Evolutionary conservation across 78 protist species (phyloP), one percentile per base, ranked within the genome.

Genomic region (Parvularia atlantis): DNA sequence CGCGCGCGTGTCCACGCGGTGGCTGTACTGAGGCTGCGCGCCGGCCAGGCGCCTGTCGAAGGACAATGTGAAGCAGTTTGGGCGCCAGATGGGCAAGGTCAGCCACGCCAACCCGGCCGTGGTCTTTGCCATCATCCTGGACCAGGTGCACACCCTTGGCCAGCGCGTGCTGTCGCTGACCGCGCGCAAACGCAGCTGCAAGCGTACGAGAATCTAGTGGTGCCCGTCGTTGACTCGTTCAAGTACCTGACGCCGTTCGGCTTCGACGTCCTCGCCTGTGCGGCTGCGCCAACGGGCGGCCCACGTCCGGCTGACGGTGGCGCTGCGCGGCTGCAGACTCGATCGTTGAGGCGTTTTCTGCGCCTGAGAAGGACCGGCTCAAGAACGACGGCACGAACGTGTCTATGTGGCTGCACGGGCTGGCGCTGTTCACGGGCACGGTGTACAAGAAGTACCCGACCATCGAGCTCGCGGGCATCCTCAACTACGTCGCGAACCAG

Each of bases 41-140:
- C n/a, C n/a, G n/a, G n/a, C n/a, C n/a, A n/a, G 76, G 1, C 76
- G 76, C 26, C 48, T 71, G 33, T 41, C 82, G 14, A 76, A 64
- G 37, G 79, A 76, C 40, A 74, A 74, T 48, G 31, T 39, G 24
- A 77, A 69, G 67, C 68, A 35, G n/a, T 31, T 6, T 39, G 82
- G 66, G 17, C 71, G 82, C 10, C 14, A 39, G 17, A 14, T 76
- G 37, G 69, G 50, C 31, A 76, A 76, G 61, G 26, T 61, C 40
- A 5, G 65, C 7, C 82, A 76, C 73, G 39, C 30, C 13, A 46
- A 43, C 30, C 79, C 79, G 2, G 3, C 20, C 17, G 46, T 35
- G 3, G 69, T 35, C n/a, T 61, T 54, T 43, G 82, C n/a, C 36
- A 37, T 41, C 48, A 19, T 75, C 37, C 53, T 76, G 13, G 58